A percentile compares a stretch with the other conserved stretches of the same genome.
phyloP scores from a whole-genome alignment of 768 basidiomycete genomes.

The Xerocomellus amylosporus region DNA sequence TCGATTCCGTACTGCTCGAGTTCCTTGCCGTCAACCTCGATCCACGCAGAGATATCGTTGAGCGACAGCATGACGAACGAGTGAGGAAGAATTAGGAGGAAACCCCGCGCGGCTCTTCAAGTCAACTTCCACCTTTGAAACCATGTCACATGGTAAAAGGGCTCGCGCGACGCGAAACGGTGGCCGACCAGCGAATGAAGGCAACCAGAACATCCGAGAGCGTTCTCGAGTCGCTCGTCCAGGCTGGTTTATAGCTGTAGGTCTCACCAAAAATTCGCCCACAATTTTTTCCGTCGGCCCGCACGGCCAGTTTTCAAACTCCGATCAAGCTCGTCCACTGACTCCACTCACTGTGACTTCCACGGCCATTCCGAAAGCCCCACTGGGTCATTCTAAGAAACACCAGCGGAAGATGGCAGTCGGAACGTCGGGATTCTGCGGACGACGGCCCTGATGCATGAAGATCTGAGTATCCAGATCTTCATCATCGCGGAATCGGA shows the following conservation, averaged over 20 bases:
- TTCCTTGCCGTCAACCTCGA: conserved; percentile 28
- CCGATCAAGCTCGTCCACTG: no score
- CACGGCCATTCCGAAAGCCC: conserved; percentile 14
- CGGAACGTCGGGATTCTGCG: no score
- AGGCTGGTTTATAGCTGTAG: background rate
- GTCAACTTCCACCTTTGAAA: background rate
- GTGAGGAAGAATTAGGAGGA: background rate
- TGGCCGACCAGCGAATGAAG: background rate
- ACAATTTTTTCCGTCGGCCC: no score
- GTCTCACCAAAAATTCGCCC: no score
- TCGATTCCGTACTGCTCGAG: conserved; percentile 28
- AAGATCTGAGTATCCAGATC: background rate
- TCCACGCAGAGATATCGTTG: conserved; percentile 22
- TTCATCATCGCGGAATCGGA: background rate
- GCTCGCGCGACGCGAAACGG: background rate
- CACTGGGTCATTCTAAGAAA: conserved; percentile 15
- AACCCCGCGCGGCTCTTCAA: no score
- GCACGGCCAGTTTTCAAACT: no score
- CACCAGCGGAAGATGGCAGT: background rate
- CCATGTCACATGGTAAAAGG: conserved; percentile 19
- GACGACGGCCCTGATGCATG: no score
- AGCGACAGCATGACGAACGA: conserved; percentile 21
- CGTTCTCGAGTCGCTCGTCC: conserved; percentile 5
- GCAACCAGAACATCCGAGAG: background rate
- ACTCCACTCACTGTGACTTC: conserved; percentile 18